phyloP scores from a whole-genome alignment of 2,329 filamentous ascomycete species.

The Diaporthe sp. region DNA sequence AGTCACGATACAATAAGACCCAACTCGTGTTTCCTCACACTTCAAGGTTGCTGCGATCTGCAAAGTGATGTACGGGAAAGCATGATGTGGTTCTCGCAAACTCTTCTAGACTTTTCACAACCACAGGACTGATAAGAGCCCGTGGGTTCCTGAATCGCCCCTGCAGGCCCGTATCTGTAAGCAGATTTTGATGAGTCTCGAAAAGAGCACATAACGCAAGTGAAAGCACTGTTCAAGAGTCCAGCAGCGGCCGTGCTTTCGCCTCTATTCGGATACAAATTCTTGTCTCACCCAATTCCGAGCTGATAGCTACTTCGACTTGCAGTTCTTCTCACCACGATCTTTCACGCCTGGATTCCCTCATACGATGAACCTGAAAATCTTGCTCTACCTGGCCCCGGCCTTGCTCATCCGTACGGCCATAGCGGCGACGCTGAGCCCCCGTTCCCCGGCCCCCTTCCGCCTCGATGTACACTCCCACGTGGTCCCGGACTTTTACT shows the following conservation, averaged over 20 bases:
- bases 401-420: not conserved
- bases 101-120: not conserved
- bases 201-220: not conserved
- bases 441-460: not conserved
- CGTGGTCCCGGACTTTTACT: not conserved
- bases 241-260: not conserved
- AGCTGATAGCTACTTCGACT: not conserved
- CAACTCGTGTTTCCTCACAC: not conserved
- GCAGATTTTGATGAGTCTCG: too few species aligned
- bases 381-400: not conserved
- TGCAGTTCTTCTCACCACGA: not conserved
- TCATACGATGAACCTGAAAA: not conserved
- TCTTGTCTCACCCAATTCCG: not conserved
- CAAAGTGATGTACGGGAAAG: not conserved
- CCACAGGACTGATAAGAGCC: not conserved
- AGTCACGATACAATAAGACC: not conserved
- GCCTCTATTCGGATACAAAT: too few species aligned
- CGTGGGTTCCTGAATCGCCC: too few species aligned
- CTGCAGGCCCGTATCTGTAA: too few species aligned
- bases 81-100: not conserved
- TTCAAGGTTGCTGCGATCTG: not conserved
- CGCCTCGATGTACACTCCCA: not conserved
- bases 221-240: not conserved
- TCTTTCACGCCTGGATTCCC: too few species aligned
- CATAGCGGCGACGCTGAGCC: accelerated